Base-by-base conservation (phyloP, 2,329 filamentous ascomycete species). In the Rhexocercosporidium sp. region DNA sequence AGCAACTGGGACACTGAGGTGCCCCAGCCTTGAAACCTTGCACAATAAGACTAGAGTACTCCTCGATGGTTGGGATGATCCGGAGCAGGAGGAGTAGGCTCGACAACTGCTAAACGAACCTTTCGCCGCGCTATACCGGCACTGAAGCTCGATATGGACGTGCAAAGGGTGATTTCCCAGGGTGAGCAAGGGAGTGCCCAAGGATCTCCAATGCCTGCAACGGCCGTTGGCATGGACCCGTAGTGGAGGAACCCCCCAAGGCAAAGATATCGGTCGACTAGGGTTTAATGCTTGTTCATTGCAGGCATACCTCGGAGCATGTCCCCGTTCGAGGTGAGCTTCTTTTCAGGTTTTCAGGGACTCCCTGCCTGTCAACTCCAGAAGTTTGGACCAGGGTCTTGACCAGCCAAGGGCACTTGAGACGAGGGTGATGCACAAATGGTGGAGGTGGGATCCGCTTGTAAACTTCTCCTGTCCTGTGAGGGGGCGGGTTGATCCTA, bases 1-100 rank as follows among this genome's bases (percentile, higher is more conserved):
- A 70, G 73, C n/a, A n/a, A 75, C 72, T 74, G n/a, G n/a, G n/a
- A n/a, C n/a, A n/a, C n/a, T 74, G 62, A 69, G 72, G 75, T 76
- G 75, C 73, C 74, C 72, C 75, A 68, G 63, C 65, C 65, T 70
- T 66, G 60, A 74, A 75, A 70, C 71, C 71, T 71, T 72, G 72
- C 68, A 72, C 66, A 70, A 67, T 69, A 68, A 69, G 67, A 72
- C 68, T 68, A 69, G 67, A 72, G 67, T 68, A 66, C 62, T n/a
- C 47, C 41, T 69, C 66, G 66, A 69, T 72, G 71, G 72, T 62
- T 73, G 72, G 69, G 70, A 72, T 72, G 66, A 69, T 72, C 66
- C 66, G 70, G 70, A 73, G 70, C 68, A 69, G 65, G n/a, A 69
- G 65, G n/a, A 59, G 53, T 71, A 69, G 72, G 67, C 69, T 69